Evolutionary conservation across 345 rosid species (phyloP), one percentile per base, ranked within the genome.

Genomic region (Litchi chinensis): DNA sequence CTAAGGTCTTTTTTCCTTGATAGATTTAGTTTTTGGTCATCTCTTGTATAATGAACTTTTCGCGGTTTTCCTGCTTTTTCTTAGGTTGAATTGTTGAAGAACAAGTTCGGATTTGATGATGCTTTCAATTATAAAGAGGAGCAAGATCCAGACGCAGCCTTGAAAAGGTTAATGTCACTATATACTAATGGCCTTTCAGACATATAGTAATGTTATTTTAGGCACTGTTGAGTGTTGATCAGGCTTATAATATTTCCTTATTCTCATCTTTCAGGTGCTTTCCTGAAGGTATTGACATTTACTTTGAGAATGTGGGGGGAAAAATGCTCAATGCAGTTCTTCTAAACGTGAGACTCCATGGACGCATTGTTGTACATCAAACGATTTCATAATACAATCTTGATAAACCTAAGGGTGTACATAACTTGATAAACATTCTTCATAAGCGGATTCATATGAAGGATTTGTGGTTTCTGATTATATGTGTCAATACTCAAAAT

Each of bases 101-200:
- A 63, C 69, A 90, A 88, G 84, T 83, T 93, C 59, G 92, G 95
- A 60, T 91, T 91, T 79, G 88, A 93, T 74, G 94, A 84, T 37
- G 94, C 94, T 80, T 90, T 91, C 84, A 91, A 93, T 86, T 91
- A 93, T 79, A 93, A 93, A 73, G 93, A 90, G 68, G 92, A 91
- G 68, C 65, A 50, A 22, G 82, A 90, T 77, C 81, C 86, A 44
- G 83, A 65, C 77, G 91, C 84, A 57, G 90, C 93, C 54, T 66
- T 91, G 72, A 90, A 89, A 79, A 89, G 93, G 97, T 91, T n/a
- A 18, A 77, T 32, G n/a, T 46, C 50, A 6, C 0, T 43, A 73
- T 28, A 28, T 28, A 52, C 54, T 16, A 50, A 71, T 71, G 63
- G 4, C 4, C 56, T 50, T 50, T 50, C 19, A 50, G 18, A 50